These are phyloP conservation scores for Comarum palustre DNA, from an alignment of 306 rosid genomes.

Conservation along the genomic window DNA sequence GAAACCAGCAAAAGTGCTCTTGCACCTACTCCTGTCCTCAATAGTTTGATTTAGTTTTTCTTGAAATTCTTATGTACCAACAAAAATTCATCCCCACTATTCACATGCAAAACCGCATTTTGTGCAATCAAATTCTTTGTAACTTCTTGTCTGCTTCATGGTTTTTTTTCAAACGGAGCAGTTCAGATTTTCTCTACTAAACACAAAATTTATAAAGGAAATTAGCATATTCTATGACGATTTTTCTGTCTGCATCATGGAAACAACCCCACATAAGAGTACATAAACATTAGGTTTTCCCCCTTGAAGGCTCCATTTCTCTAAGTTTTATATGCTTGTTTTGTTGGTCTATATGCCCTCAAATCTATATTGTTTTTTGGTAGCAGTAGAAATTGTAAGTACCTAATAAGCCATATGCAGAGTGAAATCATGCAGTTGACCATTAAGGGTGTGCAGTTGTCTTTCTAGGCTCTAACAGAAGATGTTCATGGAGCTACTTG, in stretches of 20 bases:
- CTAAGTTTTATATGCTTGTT: slow-evolving; percentile 25
- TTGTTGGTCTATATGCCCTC: slow-evolving; percentile 17
- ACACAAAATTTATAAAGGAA: slow-evolving; percentile 36
- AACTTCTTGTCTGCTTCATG: slow-evolving; percentile 71
- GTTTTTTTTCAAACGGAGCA: slow-evolving; percentile 96
- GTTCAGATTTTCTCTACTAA: slow-evolving; percentile 60
- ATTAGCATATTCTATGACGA: slow-evolving; percentile 27
- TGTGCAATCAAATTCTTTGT: slow-evolving; percentile 55
- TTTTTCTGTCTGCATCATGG: slow-evolving; percentile 54
- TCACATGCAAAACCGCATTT: slow-evolving; percentile 81
- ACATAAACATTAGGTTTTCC: slow-evolving; percentile 27
- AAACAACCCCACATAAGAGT: slow-evolving; percentile 60
- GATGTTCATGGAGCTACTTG: neutral
- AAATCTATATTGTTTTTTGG: neutral
- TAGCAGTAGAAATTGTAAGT: slow-evolving; percentile 1
- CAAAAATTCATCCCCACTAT: slow-evolving; percentile 29
- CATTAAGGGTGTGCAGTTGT: neutral
- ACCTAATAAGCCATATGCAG: slow-evolving; percentile 4
- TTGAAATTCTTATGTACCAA: slow-evolving; percentile 16
- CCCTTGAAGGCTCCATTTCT: slow-evolving; percentile 35
- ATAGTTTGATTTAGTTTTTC: slow-evolving; percentile 48
- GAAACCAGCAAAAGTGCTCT: slow-evolving; percentile 50
- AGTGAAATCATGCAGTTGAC: slow-evolving; percentile 9
- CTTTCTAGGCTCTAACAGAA: neutral
- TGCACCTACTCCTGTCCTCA: slow-evolving; percentile 42